Base-by-base conservation (phyloP, 306 rosid species). In the Leucaena leucocephala region DNA sequence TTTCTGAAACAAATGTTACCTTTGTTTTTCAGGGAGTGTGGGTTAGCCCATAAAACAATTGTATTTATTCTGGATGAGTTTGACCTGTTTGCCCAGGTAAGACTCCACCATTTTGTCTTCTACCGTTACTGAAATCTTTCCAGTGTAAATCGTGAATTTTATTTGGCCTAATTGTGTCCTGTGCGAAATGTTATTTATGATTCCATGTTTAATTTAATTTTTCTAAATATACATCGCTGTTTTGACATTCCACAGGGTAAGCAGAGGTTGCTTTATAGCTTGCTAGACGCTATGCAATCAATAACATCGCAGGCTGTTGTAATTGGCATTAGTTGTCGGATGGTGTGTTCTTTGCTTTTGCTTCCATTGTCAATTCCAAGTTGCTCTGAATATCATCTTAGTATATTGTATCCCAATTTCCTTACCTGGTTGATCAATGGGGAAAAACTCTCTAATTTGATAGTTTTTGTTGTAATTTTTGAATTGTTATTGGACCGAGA, bases 11-110 rank as follows among this genome's bases (percentile, higher is more conserved):
- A 43, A 19, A 21, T 85, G 16, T 80, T 21, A 45, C 58, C 75
- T 82, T 78, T 87, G 82, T 59, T 84, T 74, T 74, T 76, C 74
- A 95, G 98, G 92, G 97, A 95, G 81, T 92, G 98, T 17, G 97
- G 96, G 76, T 82, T 91, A 79, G 98, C 98, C 19, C 98, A 92
- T 86, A 95, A 95, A 87, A 90, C 96, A 55, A 82, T 92, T 81
- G 83, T 95, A 66, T 95, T 92, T 82, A 71, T 95, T 63, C 83
- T 95, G 82, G 97, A 92, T 77, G 98, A 95, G 80, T 95, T 95
- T 91, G 96, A 95, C 86, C 87, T 88, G n/a, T 95, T 95, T 87
- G 89, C 98, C 79, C 94, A 91, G 87, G 98, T 92, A 86, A 87
- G 89, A 63, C 68, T 84, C 71, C 71, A 17, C 34, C 54, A 61